Base-by-base conservation (phyloP, 129 eudicot genomes). In the Escallonia rubra region DNA sequence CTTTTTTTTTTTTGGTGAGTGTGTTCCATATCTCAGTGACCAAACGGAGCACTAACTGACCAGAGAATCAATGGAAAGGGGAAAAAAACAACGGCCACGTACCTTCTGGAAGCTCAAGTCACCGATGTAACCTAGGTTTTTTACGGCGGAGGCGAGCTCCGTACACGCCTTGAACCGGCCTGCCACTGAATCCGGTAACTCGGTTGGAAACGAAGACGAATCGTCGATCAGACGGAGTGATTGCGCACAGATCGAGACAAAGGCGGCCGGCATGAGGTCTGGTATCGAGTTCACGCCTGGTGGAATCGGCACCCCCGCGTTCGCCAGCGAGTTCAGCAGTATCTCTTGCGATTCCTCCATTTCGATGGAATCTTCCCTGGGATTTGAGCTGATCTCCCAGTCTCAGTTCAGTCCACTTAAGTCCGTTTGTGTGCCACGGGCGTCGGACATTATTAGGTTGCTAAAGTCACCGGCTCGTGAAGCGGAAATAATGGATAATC, bases 81-180 rank as follows among this genome's bases (percentile, higher is more conserved):
- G 16, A 41, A 16, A 64, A 16, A 66, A 11, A 46, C 34, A 23
- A 23, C 10, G 11, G 3, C 14, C 71, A 23, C 47, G 59, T 72
- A 83, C 95, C 90, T 83, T 83, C 65, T 76, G 87, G 72, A 87
- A 87, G 83, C 78, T 84, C 47, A 87, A 61, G 55, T 83, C 85
- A 14, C 81, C 85, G 61, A 71, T 65, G 79, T 72, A 84, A 14
- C 90, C 90, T 51, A 84, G 76, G 49, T 67, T 50, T 60, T 73
- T 71, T 62, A 87, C 46, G 16, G 87, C 76, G 39, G 90, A 75
- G 53, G 95, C 83, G 43, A 87, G 80, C 70, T 87, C 81, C 45
- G 95, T 63, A 71, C 90, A 83, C 60, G 76, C 11, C 48, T 72
- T 81, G 81, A 76, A 77, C 10, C 95, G 87, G 41, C 81, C 87